Evolutionary conservation across 306 rosid genomes (phyloP).

Genomic region (Cicer bijugum): DNA sequence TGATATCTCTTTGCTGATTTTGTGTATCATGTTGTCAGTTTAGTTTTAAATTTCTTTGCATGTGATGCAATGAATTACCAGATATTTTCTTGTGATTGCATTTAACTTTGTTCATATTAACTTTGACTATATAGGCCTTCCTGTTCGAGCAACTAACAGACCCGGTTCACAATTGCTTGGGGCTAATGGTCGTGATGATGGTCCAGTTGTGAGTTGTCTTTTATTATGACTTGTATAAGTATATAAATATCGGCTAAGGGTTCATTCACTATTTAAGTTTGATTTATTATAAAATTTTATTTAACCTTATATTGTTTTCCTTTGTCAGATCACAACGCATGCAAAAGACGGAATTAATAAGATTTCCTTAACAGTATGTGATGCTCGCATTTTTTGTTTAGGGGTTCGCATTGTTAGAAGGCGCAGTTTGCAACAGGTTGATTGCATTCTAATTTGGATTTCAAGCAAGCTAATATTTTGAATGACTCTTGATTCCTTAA

Average conservation of each 20-base stretch:
- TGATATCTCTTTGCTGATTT: background rate
- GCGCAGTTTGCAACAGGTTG: conserved; percentile 85
- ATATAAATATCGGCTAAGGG: background rate
- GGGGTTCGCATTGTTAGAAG: conserved; percentile 94
- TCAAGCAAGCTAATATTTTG: conserved; percentile 22
- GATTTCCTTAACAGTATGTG: conserved; percentile 86
- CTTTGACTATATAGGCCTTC: conserved; percentile 58
- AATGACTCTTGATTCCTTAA: conserved; percentile 34
- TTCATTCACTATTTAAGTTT: conserved; percentile 28
- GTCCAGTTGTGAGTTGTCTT: conserved; percentile 79
- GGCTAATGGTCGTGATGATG: conserved; percentile 98
- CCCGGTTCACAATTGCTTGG: conserved; percentile 96
- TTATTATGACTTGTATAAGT: background rate
- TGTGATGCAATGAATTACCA: conserved; percentile 14
- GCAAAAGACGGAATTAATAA: conserved; percentile 88
- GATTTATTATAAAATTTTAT: conserved; percentile 33
- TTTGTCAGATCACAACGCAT: conserved; percentile 77
- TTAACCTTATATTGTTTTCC: conserved; percentile 37
- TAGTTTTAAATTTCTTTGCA: conserved; percentile 28
- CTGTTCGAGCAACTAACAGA: conserved; percentile 89
- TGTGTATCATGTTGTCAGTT: conserved; percentile 16
- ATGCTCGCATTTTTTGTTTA: conserved; percentile 84
- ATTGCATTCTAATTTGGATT: conserved; percentile 36
- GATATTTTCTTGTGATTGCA: conserved; percentile 10
- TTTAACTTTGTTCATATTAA: conserved; percentile 22